Evolutionary conservation across 495 filamentous ascomycete species (phyloP).

Genomic region (Xylaria venustula): DNA sequence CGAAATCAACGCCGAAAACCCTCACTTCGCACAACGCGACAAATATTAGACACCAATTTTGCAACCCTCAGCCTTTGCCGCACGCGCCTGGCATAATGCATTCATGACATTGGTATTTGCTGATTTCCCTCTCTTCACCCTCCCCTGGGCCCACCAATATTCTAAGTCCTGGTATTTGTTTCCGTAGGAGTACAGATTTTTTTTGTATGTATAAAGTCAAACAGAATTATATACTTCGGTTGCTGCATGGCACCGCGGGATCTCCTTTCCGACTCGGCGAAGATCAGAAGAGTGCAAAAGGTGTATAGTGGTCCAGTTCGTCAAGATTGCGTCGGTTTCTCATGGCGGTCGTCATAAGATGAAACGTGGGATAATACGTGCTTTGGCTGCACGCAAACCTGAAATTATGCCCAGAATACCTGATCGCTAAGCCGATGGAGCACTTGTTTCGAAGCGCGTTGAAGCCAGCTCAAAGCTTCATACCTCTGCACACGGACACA

Average conservation of each 20-base stretch:
- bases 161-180: neutral
- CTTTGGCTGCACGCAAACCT: neutral
- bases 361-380: neutral
- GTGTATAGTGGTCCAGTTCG: neutral
- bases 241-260: neutral
- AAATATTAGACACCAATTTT: neutral
- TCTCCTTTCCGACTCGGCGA: neutral
- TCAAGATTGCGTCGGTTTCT: neutral
- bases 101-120: neutral
- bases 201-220: neutral
- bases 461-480: neutral
- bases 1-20: neutral
- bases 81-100: conserved; percentile 3
- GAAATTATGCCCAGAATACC: neutral
- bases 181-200: conserved; percentile 1
- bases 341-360: neutral
- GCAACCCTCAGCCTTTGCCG: neutral
- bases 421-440: neutral
- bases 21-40: neutral
- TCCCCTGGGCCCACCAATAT: neutral
- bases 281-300: neutral
- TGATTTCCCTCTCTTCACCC: neutral
- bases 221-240: neutral
- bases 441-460: neutral
- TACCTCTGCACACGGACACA: neutral